Conservation (phyloP, 2,329 filamentous ascomycete species). For the Clarireedia monteithiana region DNA sequence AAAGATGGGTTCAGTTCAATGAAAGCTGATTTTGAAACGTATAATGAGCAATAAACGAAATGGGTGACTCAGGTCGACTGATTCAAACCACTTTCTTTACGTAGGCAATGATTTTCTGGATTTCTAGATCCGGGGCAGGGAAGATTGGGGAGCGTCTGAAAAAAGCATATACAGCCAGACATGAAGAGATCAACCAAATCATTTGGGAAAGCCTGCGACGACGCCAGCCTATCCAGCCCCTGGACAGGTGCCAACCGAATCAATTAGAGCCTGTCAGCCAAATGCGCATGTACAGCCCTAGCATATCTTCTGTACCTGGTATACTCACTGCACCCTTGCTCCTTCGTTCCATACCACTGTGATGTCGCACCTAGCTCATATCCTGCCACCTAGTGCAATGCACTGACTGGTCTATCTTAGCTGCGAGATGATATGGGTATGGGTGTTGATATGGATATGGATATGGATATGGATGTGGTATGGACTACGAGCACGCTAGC, state of each 20-base stretch:
- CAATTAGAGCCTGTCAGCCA: slow-evolving; percentile 26
- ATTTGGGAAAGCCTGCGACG: slow-evolving; percentile 18
- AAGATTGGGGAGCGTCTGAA: slow-evolving; percentile 17
- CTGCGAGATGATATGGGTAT: too few species aligned
- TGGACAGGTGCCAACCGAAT: slow-evolving; percentile 18
- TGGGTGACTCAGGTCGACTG: background rate
- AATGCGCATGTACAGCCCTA: slow-evolving; percentile 23
- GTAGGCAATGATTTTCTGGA: slow-evolving; percentile 7
- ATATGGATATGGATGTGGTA: too few species aligned
- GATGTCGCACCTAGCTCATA: slow-evolving; percentile 16
- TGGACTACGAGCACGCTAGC: too few species aligned
- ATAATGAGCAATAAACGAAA: background rate
- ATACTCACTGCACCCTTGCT: slow-evolving; percentile 17
- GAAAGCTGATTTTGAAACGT: background rate
- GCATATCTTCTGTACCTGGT: slow-evolving; percentile 13
- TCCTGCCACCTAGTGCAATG: background rate
- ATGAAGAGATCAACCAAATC: slow-evolving; percentile 16
- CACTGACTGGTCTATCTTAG: slow-evolving; percentile 3
- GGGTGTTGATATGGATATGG: too few species aligned
- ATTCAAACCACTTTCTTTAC: background rate
- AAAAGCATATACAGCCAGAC: slow-evolving; percentile 18
- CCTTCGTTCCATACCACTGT: slow-evolving; percentile 15
- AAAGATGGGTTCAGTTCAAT: slow-evolving; percentile 5
- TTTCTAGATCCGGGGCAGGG: slow-evolving; percentile 9
- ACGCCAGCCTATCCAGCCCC: slow-evolving; percentile 24